Evolutionary conservation across 2,329 filamentous ascomycete species (phyloP), one percentile per base, ranked within the genome.

Genomic region (Lasiodiplodia hormozganensis): DNA sequence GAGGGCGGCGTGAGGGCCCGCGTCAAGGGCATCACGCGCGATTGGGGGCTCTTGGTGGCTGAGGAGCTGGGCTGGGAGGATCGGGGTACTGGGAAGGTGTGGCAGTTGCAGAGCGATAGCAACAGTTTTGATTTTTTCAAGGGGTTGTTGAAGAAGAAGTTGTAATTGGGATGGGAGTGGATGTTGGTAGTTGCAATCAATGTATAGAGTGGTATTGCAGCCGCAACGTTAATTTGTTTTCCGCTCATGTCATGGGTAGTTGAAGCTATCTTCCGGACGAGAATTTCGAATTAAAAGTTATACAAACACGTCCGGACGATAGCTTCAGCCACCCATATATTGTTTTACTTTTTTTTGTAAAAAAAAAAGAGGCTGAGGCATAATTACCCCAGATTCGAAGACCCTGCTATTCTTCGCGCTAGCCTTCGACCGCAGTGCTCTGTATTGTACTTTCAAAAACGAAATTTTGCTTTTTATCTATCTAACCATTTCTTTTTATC

Each of bases 71-170:
- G 89, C 2, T 87, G 85, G 78, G 87, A 91, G 69, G 93, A 93
- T 71, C 84, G 89, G 65, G 83, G 85, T 2, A 97, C 92, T 0
- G 94, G 95, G 0, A 92, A 87, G 80, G 84, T 91, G 62, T 95
- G 92, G 87, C 88, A 91, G 73, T 81, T 99, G 80, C 94, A 97
- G 83, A 97, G 94, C 78, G 96, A 99, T 79, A 93, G 94, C 77
- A 99, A 99, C 76, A 97, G 94, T 79, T 99, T 99, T 83, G 96
- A 99, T 81, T 99, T 97, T 79, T 97, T 97, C 82, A 92, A 88
- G 76, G 96, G 96, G 0, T 76, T 99, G 74, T 83, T 99, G 23
- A 93, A 89, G 83, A 87, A 90, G 75, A 98, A 97, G 84, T 79
- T 89, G 2, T 94, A 34, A 31, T 21, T 18, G 36, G 14, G 21